These are phyloP conservation scores for Leccinum proliferum DNA, from an alignment of 1,284 basidiomycete genomes.

Conservation along the genomic window DNA sequence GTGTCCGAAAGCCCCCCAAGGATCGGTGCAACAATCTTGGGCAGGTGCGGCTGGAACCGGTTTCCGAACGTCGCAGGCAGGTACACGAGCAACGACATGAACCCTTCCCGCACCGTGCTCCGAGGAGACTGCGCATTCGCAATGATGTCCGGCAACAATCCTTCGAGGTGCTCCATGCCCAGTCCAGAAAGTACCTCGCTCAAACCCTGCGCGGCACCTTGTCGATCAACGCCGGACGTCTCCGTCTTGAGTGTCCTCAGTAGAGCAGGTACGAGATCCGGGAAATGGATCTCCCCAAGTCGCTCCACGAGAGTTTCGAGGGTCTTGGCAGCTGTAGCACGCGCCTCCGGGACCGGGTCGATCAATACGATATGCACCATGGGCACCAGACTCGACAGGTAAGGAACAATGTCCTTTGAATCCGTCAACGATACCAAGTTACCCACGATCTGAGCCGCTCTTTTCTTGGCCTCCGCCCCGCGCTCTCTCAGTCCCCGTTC, in stretches of 20 bases:
- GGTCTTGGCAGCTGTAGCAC: constrained; percentile 95
- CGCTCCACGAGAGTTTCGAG: constrained; percentile 97
- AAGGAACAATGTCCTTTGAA: constrained; percentile 95
- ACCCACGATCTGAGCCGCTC: constrained; percentile 95
- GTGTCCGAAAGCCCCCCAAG: constrained; percentile 89
- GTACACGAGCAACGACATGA: constrained; percentile 97
- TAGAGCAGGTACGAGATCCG: constrained; percentile 90
- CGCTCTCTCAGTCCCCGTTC: constrained; percentile 92
- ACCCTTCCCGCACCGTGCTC: constrained; percentile 94
- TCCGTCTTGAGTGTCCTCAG: constrained; percentile 90
- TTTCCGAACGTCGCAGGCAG: constrained; percentile 95
- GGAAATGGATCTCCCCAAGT: constrained; percentile 93
- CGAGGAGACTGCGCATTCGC: constrained; percentile 86
- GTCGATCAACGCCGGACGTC: constrained; percentile 92
- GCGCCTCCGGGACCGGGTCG: constrained; percentile 94
- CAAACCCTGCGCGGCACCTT: constrained; percentile 97
- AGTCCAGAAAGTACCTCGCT: constrained; percentile 94
- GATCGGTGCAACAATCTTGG: constrained; percentile 93
- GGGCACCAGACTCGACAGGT: constrained; percentile 84
- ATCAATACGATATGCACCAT: constrained; percentile 91
- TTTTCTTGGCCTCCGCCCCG: constrained; percentile 91
- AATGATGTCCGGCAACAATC: constrained; percentile 92
- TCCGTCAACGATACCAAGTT: constrained; percentile 95
- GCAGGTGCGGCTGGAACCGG: constrained; percentile 94
- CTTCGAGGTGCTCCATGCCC: constrained; percentile 96